Evolutionary conservation across 306 rosid species (phyloP), one percentile per base, ranked within the genome.

Genomic region (Cicer judaicum): DNA sequence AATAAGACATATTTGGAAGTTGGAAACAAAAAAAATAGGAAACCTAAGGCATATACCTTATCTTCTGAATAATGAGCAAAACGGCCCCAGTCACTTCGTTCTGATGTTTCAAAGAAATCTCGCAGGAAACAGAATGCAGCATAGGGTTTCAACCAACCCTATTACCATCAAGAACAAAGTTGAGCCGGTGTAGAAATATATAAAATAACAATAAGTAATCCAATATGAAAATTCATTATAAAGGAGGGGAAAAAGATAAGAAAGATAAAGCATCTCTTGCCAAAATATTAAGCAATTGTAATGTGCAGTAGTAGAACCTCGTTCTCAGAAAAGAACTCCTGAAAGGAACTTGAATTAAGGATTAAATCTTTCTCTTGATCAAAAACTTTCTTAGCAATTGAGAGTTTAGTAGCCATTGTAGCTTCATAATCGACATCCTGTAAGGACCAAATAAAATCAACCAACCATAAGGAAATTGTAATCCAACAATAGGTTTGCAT

Each of bases 61-160:
- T 86, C 91, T 68, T 83, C 85, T 2, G 98, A 86, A 72, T 75
- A 91, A 72, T 81, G 69, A 73, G 96, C 90, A 85, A 84, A 94
- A 41, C 91, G 81, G 48, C 98, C 98, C 98, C 98, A 94, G 84
- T 94, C 88, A 79, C 87, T 88, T 59, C 84, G 97, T 64, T 94
- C 98, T 74, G 98, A 88, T 52, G 97, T 94, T 86, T 90, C 98
- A 77, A 94, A 94, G 80, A 94, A 94, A 86, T 91, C 98, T 59
- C 97, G 85, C 82, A 91, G 73, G 86, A 94, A 91, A 77, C 98
- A 91, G 91, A 87, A 91, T 38, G 93, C 98, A 19, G 97, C 96
- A 62, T 90, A 94, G 62, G 98, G 98, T 76, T 88, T 91, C 85
- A 94, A 78, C 98, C 98, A 94, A 82, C 87, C 97, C 98, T 94